Conservation (phyloP, 2,329 filamentous ascomycete genomes). For the Calonectria henricotiae region DNA sequence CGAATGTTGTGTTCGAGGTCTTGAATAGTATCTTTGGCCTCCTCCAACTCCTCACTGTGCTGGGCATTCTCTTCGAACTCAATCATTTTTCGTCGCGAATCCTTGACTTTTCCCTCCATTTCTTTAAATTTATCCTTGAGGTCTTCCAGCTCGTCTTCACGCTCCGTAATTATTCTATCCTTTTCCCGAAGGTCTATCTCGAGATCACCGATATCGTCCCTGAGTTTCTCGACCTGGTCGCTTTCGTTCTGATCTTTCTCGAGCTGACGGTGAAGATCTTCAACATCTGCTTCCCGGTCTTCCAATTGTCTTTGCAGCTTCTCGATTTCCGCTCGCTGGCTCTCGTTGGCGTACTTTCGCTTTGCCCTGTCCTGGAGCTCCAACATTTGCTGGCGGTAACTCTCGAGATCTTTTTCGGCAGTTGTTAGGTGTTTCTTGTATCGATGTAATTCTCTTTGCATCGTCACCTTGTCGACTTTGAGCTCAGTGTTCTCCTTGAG, state of each 20-base stretch:
- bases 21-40: conserved; percentile 73
- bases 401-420: conserved; percentile 90
- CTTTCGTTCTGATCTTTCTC: conserved; percentile 71
- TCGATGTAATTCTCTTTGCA: conserved; percentile 88
- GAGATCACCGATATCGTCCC: conserved; percentile 82
- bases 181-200: conserved; percentile 84
- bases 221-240: conserved; percentile 77
- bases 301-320: conserved; percentile 72
- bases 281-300: conserved; percentile 73
- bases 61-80: conserved; percentile 74
- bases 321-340: conserved; percentile 75
- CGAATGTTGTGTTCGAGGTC: conserved; percentile 72
- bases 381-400: conserved; percentile 84
- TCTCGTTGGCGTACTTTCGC: conserved; percentile 81
- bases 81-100: conserved; percentile 66
- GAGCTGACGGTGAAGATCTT: conserved; percentile 74
- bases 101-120: conserved; percentile 73
- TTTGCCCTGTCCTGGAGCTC: conserved; percentile 89
- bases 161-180: conserved; percentile 80
- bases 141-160: conserved; percentile 82
- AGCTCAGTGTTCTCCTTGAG: conserved; percentile 96
- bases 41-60: conserved; percentile 68
- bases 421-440: conserved; percentile 88
- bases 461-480: conserved; percentile 91
- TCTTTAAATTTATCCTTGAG: conserved; percentile 72